Evolutionary conservation across 768 basidiomycete species (phyloP), one percentile per base, ranked within the genome.

Genomic region (Leccinum fibrillosum): DNA sequence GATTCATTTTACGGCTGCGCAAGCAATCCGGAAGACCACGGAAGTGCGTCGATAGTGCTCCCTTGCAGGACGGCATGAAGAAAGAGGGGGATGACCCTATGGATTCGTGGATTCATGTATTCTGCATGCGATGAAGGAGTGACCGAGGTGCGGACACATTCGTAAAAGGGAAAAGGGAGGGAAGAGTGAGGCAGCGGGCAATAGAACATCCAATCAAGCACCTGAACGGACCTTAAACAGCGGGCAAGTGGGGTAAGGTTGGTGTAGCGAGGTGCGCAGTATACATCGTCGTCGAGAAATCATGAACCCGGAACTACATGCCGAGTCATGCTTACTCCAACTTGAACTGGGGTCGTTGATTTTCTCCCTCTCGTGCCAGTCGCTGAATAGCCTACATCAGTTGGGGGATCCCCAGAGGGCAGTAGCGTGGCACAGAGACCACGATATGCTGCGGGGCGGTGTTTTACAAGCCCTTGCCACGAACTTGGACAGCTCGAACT

Each of bases 1-100:
- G 66, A 59, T 66, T 59, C 68, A 70, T 68, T 57, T 64, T 32
- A 52, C 6, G 48, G 60, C 68, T 68, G 66, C 62, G 70, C 64
- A 61, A 56, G 30, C 53, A 52, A 54, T 58, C 61, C 23, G 45
- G 56, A 47, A 59, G 25, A 56, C 49, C 44, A 60, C 49, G 47
- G 54, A 56, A 57, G 57, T 45, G 34, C 28, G 23, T 48, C 26
- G 53, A 54, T 53, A 35, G 42, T 54, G 49, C 32, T 37, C 54
- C 37, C 21, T 48, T 39, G 55, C 55, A 53, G 51, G 56, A 13
- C 17, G 6, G 42, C 49, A 62, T 35, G 34, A 62, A 55, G 45
- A 50, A 57, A 49, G 45, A 52, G 32, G 56, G 52, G 54, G 34
- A 59, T 52, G 34, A 53, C 59, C 61, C 59, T 64, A 48, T 51